Evolutionary conservation across 2,329 filamentous ascomycete species (phyloP), one percentile per base, ranked within the genome.

Genomic region (Escovopsis weberi): DNA sequence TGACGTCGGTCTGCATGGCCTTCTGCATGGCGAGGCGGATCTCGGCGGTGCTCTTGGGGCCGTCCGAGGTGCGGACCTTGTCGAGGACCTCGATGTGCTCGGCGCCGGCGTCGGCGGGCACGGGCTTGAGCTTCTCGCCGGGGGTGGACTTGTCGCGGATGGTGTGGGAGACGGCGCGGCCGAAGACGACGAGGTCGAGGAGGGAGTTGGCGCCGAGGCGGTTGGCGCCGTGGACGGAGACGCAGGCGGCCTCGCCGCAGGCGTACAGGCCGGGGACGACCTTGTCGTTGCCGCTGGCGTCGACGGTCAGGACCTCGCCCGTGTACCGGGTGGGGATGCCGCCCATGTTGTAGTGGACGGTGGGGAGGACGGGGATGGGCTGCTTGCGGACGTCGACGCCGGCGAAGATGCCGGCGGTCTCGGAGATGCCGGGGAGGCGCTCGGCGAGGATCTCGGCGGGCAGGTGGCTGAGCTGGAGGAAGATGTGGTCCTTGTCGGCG

Each of bases 331-430:
- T 96, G 41, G 89, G 89, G 54, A 98, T 95, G 75, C 91, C 89
- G 66, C 89, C 89, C 91, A 96, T 98, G 76, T 95, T 95, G 77
- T 98, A 98, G 74, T 98, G 88, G 53, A 95, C 89, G 37, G 89
- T 96, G 45, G 89, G 89, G 49, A 96, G 74, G 51, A 96, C 89
- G 48, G 89, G 89, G 54, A 96, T 96, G 51, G 89, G 89, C 68
- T 95, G 85, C 73, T 94, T 95, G 59, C 80, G 82, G 53, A 98
- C 89, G 63, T 98, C 91, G 55, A 98, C 88, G 68, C 91, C 89
- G 47, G 89, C 76, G 67, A 98, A 98, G 58, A 96, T 96, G 54
- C 85, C 87, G 42, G 89, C 91, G 32, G 91, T 98, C 74, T 98
- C 91, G 34, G 89, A 95, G 63, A 98, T 98, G 78, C 89, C 89